Base-by-base conservation (phyloP, 129 eudicot genomes). In the Helichrysum umbraculigerum region DNA sequence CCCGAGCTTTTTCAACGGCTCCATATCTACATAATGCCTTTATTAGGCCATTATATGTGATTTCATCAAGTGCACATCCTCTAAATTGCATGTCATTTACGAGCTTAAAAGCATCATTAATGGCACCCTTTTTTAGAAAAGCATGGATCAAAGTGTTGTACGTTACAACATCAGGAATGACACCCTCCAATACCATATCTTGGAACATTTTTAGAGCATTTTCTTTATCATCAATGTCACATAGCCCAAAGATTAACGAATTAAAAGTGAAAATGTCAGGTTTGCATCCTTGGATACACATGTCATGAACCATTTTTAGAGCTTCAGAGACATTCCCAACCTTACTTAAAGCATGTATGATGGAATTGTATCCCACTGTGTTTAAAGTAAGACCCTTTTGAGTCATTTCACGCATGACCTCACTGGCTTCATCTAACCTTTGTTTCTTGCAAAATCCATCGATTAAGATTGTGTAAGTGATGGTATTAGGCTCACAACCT, bases 121-220 rank as follows among this genome's bases (percentile, higher is more conserved):
- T 80, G 19, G 68, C 84, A 67, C 92, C 86, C 54, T 50, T 85
- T 58, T 85, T 87, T 30, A 91, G 57, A 78, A 87, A 91, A 71
- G 86, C 85, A 35, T 85, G 88, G 70, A 95, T 95, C 76, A 95
- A 71, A 15, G 97, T 95, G 77, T 95, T 95, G 83, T 89, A 95
- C 25, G 99, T 95, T 35, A 89, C 86, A 9, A 89, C 79, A 80
- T 95, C 87, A 0, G 99, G 95, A 81, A 95, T 80, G 56, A 91
- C 88, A 77, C 99, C 99, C 69, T 95, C 97, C 78, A 81, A 81
- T 47, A 87, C 66, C 99, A 95, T 95, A 82, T 91, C 94, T 65
- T 84, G 86, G 47, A 85, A 86, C 82, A 89, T 58, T 47, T 73
- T 71, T n/a, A 91, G 72, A 21, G 97, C 99, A 39, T 86, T 91